Conservation (phyloP, 2,329 filamentous ascomycete species). For the Byssoonygena ceratinophila region DNA sequence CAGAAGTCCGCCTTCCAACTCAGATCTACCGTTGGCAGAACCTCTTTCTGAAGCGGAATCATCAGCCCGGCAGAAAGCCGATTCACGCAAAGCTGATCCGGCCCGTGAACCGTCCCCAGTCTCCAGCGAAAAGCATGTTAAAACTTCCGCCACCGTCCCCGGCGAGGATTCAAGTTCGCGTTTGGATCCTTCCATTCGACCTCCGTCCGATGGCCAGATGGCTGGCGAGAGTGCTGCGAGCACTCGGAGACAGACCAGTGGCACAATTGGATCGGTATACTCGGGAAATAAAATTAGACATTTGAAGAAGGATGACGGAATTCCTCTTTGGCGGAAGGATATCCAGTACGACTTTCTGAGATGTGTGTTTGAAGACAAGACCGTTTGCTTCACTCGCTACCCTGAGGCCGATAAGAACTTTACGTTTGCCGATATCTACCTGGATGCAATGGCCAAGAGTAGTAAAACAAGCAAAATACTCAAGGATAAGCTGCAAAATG, state of each 20-base stretch:
- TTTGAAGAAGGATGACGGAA: conserved; percentile 57
- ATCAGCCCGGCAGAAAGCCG: neutral
- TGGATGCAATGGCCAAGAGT: conserved; percentile 96
- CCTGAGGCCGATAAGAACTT: conserved; percentile 67
- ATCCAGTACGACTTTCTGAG: conserved; percentile 57
- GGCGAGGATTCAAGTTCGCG: neutral
- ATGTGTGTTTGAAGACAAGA: conserved; percentile 52
- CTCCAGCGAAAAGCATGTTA: neutral
- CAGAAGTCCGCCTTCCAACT: neutral
- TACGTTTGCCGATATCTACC: conserved; percentile 88
- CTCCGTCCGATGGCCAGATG: neutral
- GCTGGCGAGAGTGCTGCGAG: conserved; percentile 27
- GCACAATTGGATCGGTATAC: conserved; percentile 55
- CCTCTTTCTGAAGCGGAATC: neutral
- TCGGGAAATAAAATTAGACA: conserved; percentile 58
- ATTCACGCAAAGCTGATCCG: neutral
- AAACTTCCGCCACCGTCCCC: neutral
- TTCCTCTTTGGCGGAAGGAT: conserved; percentile 56
- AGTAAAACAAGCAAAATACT: conserved; percentile 99
- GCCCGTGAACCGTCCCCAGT: neutral
- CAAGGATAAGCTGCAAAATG: conserved; percentile 88
- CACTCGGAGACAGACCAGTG: conserved; percentile 53
- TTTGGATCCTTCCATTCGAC: neutral
- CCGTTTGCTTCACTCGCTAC: conserved; percentile 74
- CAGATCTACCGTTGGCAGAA: neutral